Evolutionary conservation across 495 filamentous ascomycete genomes (phyloP).

Genomic region (Podospora pseudocomata): DNA sequence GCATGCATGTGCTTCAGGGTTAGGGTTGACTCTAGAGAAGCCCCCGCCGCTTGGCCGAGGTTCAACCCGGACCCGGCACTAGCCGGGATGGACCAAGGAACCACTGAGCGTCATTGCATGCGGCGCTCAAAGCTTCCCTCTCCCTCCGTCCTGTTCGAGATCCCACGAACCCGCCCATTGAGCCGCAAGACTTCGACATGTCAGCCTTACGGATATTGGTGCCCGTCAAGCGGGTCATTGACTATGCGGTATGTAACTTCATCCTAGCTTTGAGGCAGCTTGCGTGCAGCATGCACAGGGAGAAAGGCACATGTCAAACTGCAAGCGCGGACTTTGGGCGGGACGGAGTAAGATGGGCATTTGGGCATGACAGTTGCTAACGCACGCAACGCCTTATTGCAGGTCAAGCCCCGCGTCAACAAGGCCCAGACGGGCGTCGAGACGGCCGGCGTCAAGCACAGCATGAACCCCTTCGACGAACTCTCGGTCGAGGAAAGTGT

Average conservation of each 20-base stretch:
- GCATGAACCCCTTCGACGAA: constrained; percentile 98
- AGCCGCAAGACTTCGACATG: constrained; percentile 49
- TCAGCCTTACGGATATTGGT: constrained; percentile 87
- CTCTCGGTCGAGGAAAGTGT: constrained; percentile 95
- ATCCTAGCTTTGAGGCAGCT: not conserved
- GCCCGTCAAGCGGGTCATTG: constrained; percentile 95
- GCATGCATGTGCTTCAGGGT: constrained; percentile 16
- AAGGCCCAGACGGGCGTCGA: constrained; percentile 91
- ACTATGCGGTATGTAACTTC: constrained; percentile 77
- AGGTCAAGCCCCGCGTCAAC: constrained; percentile 99
- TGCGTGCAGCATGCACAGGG: not conserved
- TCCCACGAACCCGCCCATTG: constrained; percentile 26
- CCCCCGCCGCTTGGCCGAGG: constrained; percentile 32
- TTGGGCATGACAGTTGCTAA: constrained; percentile 4
- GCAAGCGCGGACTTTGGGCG: not conserved
- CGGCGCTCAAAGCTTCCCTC: constrained; percentile 11
- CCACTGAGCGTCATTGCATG: constrained; percentile 20
- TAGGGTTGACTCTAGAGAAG: constrained; percentile 19
- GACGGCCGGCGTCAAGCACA: constrained; percentile 89
- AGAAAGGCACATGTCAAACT: not conserved
- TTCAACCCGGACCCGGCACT: constrained; percentile 33
- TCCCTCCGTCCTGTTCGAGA: constrained; percentile 3
- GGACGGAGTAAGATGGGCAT: not conserved
- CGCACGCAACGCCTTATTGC: constrained; percentile 5
- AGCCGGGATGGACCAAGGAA: constrained; percentile 26